A percentile compares a stretch with the other conserved stretches of the same genome.
phyloP scores from a whole-genome alignment of 179 eudicot genomes.

The Camellia oleifera region DNA sequence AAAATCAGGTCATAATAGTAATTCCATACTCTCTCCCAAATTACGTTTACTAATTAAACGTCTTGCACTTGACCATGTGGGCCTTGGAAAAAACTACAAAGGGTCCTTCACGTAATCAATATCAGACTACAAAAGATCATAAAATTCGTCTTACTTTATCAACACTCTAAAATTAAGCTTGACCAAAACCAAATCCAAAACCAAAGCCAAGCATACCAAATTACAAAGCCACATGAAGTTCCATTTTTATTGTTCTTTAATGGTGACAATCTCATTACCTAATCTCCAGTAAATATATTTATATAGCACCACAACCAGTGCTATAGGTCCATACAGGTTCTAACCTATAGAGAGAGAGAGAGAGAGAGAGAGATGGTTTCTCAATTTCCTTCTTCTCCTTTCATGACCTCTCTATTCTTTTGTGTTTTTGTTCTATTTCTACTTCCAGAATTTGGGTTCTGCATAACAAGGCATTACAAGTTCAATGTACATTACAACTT shows the following conservation, averaged over 20 bases:
- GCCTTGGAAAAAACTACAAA: no score
- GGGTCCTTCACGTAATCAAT: neutral
- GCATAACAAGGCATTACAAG: conserved; percentile 42
- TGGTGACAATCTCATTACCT: neutral
- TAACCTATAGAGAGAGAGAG: neutral
- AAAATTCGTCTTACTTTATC: neutral
- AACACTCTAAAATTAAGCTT: conserved; percentile 17
- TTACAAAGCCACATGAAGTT: neutral
- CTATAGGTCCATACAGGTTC: no score
- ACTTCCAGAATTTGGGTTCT: conserved; percentile 20
- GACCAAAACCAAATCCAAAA: conserved; percentile 7
- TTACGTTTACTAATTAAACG: neutral
- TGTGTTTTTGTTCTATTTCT: neutral
- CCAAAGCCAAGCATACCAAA: conserved; percentile 5
- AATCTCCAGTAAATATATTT: neutral
- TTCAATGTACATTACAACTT: conserved; percentile 7
- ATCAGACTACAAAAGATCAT: no score
- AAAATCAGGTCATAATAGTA: no score
- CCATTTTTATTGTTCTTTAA: neutral
- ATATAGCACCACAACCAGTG: no score
- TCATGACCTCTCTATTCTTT: conserved; percentile 15
- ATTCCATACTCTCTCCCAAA: neutral
- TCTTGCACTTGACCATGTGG: neutral
- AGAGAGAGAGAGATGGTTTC: conserved; percentile 2
- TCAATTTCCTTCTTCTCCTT: neutral